These are phyloP conservation scores for Cryptosporidium ryanae DNA, from an alignment of 169 alveolate genomes.

Conservation along the genomic window DNA sequence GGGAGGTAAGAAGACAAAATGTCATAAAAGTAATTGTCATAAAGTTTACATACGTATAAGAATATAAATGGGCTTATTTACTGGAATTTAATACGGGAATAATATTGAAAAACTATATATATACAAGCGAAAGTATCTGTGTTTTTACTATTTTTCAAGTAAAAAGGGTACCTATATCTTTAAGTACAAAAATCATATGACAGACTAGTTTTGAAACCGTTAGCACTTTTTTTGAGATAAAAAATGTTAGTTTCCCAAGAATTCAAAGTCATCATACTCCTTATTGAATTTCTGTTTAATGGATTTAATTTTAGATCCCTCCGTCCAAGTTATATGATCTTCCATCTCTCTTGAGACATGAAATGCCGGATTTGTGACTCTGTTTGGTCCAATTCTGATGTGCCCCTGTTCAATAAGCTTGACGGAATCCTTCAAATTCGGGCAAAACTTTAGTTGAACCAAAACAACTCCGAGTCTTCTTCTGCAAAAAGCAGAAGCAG, in stretches of 20 bases:
- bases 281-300: constrained; percentile 88
- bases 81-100: too few relatives aligned
- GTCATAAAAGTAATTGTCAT: too few relatives aligned
- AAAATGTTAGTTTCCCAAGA: constrained; percentile 65
- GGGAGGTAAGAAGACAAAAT: too few relatives aligned
- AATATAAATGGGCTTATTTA: too few relatives aligned
- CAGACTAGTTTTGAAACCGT: too few relatives aligned
- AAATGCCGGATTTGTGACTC: constrained; percentile 94
- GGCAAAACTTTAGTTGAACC: constrained; percentile 92
- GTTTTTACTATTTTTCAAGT: too few relatives aligned
- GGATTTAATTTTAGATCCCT: constrained; percentile 90
- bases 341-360: constrained; percentile 95
- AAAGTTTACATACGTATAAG: too few relatives aligned
- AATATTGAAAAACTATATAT: too few relatives aligned
- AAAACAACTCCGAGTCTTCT: constrained; percentile 96
- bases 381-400: constrained; percentile 94
- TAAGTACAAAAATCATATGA: too few relatives aligned
- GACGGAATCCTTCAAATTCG: constrained; percentile 93
- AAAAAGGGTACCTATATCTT: too few relatives aligned
- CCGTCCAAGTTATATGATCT: constrained; percentile 97
- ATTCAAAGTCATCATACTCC: constrained; percentile 91
- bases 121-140: too few relatives aligned
- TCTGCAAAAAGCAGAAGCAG: constrained; percentile 96
- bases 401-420: constrained; percentile 97
- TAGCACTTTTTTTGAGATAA: too few relatives aligned